These are phyloP conservation scores for Excoecaria cochinchinensis DNA, from an alignment of 345 rosid genomes.

Conservation along the genomic window DNA sequence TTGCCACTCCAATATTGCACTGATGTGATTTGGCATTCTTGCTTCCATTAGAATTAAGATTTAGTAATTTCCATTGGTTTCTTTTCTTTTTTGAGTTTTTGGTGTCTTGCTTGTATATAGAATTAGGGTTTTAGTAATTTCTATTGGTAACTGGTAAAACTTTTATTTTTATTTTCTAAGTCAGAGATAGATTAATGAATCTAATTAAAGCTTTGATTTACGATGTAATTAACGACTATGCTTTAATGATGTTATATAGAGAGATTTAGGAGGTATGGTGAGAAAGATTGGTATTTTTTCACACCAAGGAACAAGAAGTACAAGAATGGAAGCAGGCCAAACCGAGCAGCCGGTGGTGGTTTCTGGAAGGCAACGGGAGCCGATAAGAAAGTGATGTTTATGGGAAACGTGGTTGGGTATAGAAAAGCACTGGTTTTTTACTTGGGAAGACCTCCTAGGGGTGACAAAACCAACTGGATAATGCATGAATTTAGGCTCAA, in stretches of 20 bases:
- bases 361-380: conserved; percentile 31
- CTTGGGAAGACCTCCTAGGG: conserved; percentile 14
- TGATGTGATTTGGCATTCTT: neutral
- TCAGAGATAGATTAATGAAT: no score
- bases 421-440: conserved; percentile 22
- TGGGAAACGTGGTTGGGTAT: neutral
- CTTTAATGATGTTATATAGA: neutral
- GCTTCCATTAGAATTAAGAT: neutral
- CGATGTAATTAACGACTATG: no score
- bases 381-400: neutral
- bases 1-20: no score
- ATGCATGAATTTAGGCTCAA: conserved; percentile 28
- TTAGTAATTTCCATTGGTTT: no score
- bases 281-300: conserved; percentile 24
- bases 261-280: neutral
- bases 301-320: conserved; percentile 27
- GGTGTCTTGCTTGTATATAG: no score
- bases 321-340: conserved; percentile 19
- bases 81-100: no score
- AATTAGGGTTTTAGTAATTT: no score
- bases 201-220: no score
- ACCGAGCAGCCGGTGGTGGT: conserved; percentile 19
- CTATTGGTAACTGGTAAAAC: no score
- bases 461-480: conserved; percentile 30
- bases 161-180: no score